Evolutionary conservation across 257 asterid genomes (phyloP).

Genomic region (Avicennia marina): DNA sequence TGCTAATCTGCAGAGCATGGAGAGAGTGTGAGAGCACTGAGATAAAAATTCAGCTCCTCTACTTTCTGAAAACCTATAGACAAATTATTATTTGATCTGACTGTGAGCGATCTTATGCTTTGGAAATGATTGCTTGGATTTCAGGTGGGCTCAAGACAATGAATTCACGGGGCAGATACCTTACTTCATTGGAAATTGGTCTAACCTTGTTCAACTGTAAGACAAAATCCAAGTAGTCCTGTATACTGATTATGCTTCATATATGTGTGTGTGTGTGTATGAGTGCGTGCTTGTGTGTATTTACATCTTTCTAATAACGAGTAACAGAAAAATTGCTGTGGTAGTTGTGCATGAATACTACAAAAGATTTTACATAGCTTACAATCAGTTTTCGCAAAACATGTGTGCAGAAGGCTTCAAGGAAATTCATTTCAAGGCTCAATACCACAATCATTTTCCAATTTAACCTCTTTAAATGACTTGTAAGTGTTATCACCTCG

Average conservation of each 20-base stretch:
- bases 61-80: not conserved
- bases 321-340: not conserved
- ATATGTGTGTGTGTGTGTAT: no score
- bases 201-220: conserved; percentile 45
- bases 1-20: conserved; percentile 33
- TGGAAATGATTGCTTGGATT: conserved; percentile 17
- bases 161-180: conserved; percentile 68
- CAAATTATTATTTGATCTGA: no score
- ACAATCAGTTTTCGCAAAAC: not conserved
- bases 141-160: conserved; percentile 64
- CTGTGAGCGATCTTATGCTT: no score
- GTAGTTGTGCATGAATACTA: conserved; percentile 1
- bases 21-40: conserved; percentile 29
- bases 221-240: no score
- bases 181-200: conserved; percentile 67
- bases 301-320: not conserved
- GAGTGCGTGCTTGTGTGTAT: not conserved
- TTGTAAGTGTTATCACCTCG: conserved; percentile 40
- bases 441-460: conserved; percentile 65
- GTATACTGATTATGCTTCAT: no score
- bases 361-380: not conserved
- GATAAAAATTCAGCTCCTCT: not conserved
- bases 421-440: conserved; percentile 78
- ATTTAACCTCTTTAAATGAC: conserved; percentile 51
- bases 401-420: conserved; percentile 55